Evolutionary conservation across 2,329 filamentous ascomycete species (phyloP), one percentile per base, ranked within the genome.

Genomic region (Sclerotinia subarctica): DNA sequence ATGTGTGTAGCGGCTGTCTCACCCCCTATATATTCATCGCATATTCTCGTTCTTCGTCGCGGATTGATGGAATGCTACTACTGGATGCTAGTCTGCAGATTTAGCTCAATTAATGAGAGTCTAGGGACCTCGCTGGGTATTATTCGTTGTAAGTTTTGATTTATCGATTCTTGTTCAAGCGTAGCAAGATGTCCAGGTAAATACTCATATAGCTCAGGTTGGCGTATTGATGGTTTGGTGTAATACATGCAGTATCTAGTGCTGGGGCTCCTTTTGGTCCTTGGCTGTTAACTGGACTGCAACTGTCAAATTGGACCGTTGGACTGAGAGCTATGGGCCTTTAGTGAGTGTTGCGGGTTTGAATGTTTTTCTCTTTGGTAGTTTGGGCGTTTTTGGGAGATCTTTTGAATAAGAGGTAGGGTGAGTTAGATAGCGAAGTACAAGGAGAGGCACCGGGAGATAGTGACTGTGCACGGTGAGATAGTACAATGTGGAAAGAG

Each of bases 171-270:
- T 88, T 0, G 87, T 88, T 0, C 86, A 88, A 74, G 88, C 85
- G 0, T 88, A 84, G 67, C 86, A 90, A 69, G 88, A 90, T 70
- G 84, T 87, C 0, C 85, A 88, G 29, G 83, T 84, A 1, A 90
- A 90, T 68, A 85, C 86, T 0, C 90, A 86, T 68, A 86, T 88
- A 0, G 81, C 83, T 0, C 79, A 81, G 0, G 75, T 83, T 0
- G 21, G 78, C 86, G 0, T 86, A 90, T 73, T 79, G 86, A 5
- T 89, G 86, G 84, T 79, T 90, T 0, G 84, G 86, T 0, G 84
- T 89, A 66, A 87, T 32, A 21, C 88, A 90, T 70, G 87, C 86
- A 11, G 86, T 86, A 81, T 90, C 74, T 56, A 81, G 79, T 5
- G 47, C 72, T 8, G 87, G 87, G 0, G 84, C 83, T 58, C 79